Evolutionary conservation across 2,329 filamentous ascomycete species (phyloP).

Genomic region (Endothia cerciana): DNA sequence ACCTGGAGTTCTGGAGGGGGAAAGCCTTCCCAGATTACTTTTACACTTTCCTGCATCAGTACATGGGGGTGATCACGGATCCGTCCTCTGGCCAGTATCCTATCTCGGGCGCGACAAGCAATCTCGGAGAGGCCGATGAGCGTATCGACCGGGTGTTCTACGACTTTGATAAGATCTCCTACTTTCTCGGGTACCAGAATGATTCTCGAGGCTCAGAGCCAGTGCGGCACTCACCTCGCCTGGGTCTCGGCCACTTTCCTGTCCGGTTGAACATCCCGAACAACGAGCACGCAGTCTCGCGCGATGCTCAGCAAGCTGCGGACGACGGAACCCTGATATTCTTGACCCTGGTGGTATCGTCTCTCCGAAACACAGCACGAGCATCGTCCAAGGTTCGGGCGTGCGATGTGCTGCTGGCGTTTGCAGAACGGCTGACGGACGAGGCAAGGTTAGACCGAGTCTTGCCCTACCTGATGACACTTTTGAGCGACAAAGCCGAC

Average conservation of each 20-base stretch:
- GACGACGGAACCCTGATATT: constrained; percentile 95
- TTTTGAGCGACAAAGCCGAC: constrained; percentile 82
- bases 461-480: constrained; percentile 82
- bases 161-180: constrained; percentile 97
- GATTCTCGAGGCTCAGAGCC: constrained; percentile 40
- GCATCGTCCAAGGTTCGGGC: constrained; percentile 85
- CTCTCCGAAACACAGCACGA: constrained; percentile 84
- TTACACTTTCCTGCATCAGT: constrained; percentile 95
- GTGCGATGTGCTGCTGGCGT: constrained; percentile 89
- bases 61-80: constrained; percentile 95
- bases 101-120: constrained; percentile 69
- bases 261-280: constrained; percentile 86
- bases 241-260: constrained; percentile 71
- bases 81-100: constrained; percentile 78
- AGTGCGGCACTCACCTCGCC: constrained; percentile 47
- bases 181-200: constrained; percentile 80
- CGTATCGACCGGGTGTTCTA: constrained; percentile 90
- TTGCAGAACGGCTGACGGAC: constrained; percentile 88
- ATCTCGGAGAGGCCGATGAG: constrained; percentile 86
- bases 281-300: constrained; percentile 71
- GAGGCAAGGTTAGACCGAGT: constrained; percentile 95
- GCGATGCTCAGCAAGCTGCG: constrained; percentile 61
- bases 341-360: constrained; percentile 84
- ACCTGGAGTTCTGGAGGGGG: constrained; percentile 86
- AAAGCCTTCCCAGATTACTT: constrained; percentile 97